These are phyloP conservation scores for Pseudogymnoascus sp. DNA, from an alignment of 2,329 filamentous ascomycete species.

Conservation along the genomic window DNA sequence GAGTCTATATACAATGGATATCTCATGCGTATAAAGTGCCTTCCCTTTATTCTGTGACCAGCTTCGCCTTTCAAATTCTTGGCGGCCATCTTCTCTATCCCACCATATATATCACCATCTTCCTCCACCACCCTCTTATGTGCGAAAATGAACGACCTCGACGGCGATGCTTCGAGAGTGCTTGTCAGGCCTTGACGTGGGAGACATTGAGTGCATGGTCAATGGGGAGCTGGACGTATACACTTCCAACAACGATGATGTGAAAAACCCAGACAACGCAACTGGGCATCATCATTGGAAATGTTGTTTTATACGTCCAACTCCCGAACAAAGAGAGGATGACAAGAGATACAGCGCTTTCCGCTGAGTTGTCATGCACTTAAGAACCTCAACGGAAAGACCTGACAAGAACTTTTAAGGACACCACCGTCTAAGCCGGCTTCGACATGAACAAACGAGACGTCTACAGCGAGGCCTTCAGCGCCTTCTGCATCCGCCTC, in stretches of 20 bases:
- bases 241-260: neutral
- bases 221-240: neutral
- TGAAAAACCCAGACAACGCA: neutral
- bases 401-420: slow-evolving; percentile 1
- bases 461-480: slow-evolving; percentile 66
- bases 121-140: neutral
- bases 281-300: neutral
- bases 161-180: neutral
- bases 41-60: neutral
- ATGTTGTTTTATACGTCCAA: neutral
- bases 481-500: slow-evolving; percentile 70
- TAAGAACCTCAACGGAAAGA: neutral
- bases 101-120: neutral
- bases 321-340: neutral
- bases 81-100: neutral
- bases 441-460: neutral
- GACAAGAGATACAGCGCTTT: neutral
- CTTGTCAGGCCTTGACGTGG: neutral
- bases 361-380: neutral
- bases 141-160: neutral
- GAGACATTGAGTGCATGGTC: neutral
- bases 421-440: neutral
- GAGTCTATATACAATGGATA: slow-evolving; percentile 9
- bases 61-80: neutral
- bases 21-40: neutral